phyloP scores from a whole-genome alignment of 2,329 filamentous ascomycete species.

The Apiospora aurea region DNA sequence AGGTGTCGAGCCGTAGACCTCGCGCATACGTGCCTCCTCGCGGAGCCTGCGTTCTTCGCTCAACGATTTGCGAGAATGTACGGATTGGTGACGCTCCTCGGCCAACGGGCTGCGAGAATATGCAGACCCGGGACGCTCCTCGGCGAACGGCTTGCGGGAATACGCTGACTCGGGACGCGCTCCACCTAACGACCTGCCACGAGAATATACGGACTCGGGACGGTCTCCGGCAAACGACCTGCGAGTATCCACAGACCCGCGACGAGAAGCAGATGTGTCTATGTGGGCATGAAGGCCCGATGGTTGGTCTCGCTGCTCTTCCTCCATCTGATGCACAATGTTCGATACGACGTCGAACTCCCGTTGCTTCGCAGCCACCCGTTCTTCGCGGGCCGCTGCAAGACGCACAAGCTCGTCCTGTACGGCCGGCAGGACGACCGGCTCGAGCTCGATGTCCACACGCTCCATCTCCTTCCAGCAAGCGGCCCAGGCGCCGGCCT shows the following conservation, averaged over 20 bases:
- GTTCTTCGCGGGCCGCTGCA: slow-evolving; percentile 52
- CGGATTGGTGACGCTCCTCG: slow-evolving; percentile 52
- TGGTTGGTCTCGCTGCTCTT: slow-evolving; percentile 40
- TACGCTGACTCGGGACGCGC: slow-evolving; percentile 45
- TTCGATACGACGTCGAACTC: slow-evolving; percentile 44
- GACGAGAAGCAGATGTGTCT: slow-evolving; percentile 33
- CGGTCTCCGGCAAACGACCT: neutral
- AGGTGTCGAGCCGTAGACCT: slow-evolving; percentile 26
- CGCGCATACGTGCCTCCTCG: slow-evolving; percentile 48
- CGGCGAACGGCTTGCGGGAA: slow-evolving; percentile 26
- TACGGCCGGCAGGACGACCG: slow-evolving; percentile 68
- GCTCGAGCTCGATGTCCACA: slow-evolving; percentile 91
- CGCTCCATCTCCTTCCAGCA: slow-evolving; percentile 98
- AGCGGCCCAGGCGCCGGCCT: slow-evolving; percentile 87
- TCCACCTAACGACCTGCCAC: slow-evolving; percentile 43
- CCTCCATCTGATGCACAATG: slow-evolving; percentile 41
- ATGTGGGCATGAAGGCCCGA: slow-evolving; percentile 40
- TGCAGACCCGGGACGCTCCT: slow-evolving; percentile 34
- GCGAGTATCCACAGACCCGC: neutral
- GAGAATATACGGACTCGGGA: neutral
- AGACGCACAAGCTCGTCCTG: slow-evolving; percentile 68
- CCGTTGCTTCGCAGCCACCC: slow-evolving; percentile 41
- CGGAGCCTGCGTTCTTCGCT: slow-evolving; percentile 59
- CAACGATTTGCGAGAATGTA: slow-evolving; percentile 27
- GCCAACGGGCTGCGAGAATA: slow-evolving; percentile 32